Evolutionary conservation across 805 yeast species (phyloP), one percentile per base, ranked within the genome.

Genomic region (Candida schatavii): DNA sequence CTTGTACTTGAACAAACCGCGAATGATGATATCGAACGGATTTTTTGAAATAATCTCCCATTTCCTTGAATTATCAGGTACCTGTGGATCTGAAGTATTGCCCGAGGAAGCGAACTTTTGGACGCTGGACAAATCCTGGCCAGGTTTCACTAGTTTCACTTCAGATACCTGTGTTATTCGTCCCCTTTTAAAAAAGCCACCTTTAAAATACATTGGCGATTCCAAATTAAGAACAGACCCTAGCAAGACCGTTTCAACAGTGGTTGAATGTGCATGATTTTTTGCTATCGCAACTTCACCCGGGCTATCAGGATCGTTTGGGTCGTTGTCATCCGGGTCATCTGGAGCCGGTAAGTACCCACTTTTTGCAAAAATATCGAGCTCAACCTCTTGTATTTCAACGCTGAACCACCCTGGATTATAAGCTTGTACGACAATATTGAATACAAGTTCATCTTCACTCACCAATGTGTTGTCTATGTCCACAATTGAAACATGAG

Each of bases 401-500:
- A 89, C 78, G 2, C 85, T 72, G 49, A 89, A 70, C 62, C 90
- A 76, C 0, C 97, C 96, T 0, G 97, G 97, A 58, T 91, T 91
- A 52, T 83, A 78, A 0, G 95, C 95, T 45, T 80, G 84, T 18
- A 88, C 78, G 2, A 78, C 76, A 51, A 91, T 66, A 56, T 84
- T 87, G 65, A 91, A 88, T 0, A 89, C 76, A 36, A 91, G 66
- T 56, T 88, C 97, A 54, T 89, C 96, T 48, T 83, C 82, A 39
- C 93, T 82, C 2, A 88, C 85, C 10, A 90, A 67, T 1, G 90
- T 75, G 53, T 87, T 87, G 38, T 76, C 77, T 31, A 90, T 70
- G n/a, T 78, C 66, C 2, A 68, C 59, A 7, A 90, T 77, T 17
- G 75, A 64, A 15, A 88, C 83, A 46, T 77, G 75, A 40, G 83